Evolutionary conservation across 371 early-diverging fungal species (phyloP), one percentile per base, ranked within the genome.

Genomic region (Apophysomyces elegans): DNA sequence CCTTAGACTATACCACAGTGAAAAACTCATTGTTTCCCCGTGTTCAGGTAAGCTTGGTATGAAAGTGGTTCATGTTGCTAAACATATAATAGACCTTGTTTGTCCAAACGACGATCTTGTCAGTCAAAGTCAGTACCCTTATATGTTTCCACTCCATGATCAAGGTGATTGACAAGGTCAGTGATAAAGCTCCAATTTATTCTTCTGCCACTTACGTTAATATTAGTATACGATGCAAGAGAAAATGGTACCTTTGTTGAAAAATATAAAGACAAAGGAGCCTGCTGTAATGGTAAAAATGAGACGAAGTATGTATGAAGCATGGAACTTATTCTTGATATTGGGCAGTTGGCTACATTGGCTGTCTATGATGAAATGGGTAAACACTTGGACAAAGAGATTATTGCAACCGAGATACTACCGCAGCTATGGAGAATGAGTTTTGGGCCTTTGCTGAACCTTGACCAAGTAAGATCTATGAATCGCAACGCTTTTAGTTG

Each of bases 301-400:
- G 3, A 7, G 44, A 32, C n/a, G 37, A 18, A 44, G 12, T 64
- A 41, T 39, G 21, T 41, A 8, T 16, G 18, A 8, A 9, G 7
- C 9, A 11, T 50, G 21, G 9, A 9, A 21, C 54, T 50, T 9
- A n/a, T 3, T 47, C 3, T 1, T 21, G 66, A 8, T 54, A 7
- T 59, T 18, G 37, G 2, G 2, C 71, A 83, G 84, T 76, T 95
- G 78, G 90, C 93, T 5, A 88, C 92, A n/a, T 75, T 93, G 61
- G 87, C 87, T 16, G 89, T 93, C 13, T 95, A 93, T 69, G 90
- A 91, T 62, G 92, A 93, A 45, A 80, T 92, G 70, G 91, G 91
- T 2, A 85, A 86, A 46, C 70, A 83, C 56, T 74, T 92, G 13
- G 94, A 94, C 56, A 88, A 88, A 67, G 91, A 90, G 37, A 77